A percentile compares a stretch with the other conserved stretches of the same genome.
phyloP scores from a whole-genome alignment of 2,329 filamentous ascomycete genomes.

The Curvularia sp. region DNA sequence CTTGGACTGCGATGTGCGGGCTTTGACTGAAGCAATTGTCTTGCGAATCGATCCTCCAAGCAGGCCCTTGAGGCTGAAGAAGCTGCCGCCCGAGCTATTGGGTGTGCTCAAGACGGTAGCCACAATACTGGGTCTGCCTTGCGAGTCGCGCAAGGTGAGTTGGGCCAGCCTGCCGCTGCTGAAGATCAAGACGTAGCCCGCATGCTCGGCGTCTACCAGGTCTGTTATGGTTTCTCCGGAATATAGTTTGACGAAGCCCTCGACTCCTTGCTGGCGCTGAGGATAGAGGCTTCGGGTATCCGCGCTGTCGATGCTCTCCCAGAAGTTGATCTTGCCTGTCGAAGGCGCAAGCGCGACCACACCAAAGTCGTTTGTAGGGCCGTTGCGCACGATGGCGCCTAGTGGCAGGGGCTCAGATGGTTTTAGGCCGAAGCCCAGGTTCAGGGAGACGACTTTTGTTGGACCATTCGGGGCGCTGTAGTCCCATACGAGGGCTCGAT shows the following conservation, averaged over 20 bases:
- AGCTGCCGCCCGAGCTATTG: conserved; percentile 67
- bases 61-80: conserved; percentile 80
- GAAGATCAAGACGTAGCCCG: conserved; percentile 84
- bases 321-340: conserved; percentile 86
- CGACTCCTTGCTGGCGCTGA: conserved; percentile 80
- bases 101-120: conserved; percentile 75
- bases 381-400: conserved; percentile 80
- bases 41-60: conserved; percentile 74
- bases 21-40: conserved; percentile 80
- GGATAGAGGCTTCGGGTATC: conserved; percentile 83
- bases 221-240: conserved; percentile 79
- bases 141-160: conserved; percentile 81
- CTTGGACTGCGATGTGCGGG: conserved; percentile 72
- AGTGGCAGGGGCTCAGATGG: conserved; percentile 77
- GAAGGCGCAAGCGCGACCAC: conserved; percentile 84
- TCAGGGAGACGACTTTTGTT: conserved; percentile 77
- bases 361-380: conserved; percentile 79
- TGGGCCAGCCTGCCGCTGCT: conserved; percentile 88
- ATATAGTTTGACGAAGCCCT: conserved; percentile 75
- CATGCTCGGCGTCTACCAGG: conserved; percentile 82
- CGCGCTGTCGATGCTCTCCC: conserved; percentile 92
- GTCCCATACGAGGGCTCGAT: conserved; percentile 88
- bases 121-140: conserved; percentile 82
- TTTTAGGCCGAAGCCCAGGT: conserved; percentile 75
- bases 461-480: conserved; percentile 72